Percentiles rank a stretch among this genome's conserved stretches.
Conservation (phyloP, 1,284 basidiomycete genomes). For the Melampsora occidentalis region DNA sequence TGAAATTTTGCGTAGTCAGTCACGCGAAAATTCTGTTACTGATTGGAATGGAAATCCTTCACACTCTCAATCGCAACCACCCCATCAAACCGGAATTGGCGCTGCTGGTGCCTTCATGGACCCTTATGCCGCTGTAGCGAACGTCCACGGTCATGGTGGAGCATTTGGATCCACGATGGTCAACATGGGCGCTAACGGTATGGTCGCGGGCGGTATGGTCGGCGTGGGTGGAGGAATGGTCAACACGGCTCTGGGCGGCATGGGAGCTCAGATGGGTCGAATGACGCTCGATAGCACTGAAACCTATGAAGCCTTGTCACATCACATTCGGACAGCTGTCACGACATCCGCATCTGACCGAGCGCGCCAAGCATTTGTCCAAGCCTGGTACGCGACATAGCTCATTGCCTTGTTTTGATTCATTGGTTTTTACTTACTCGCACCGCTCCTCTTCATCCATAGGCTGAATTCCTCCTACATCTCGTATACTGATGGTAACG, state of each 20-base stretch:
- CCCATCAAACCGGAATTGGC: slow-evolving; percentile 36
- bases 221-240: slow-evolving; percentile 24
- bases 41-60: slow-evolving; percentile 31
- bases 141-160: slow-evolving; percentile 35
- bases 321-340: slow-evolving; percentile 77
- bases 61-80: not conserved
- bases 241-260: slow-evolving; percentile 30
- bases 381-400: slow-evolving; percentile 66
- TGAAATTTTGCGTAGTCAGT: slow-evolving; percentile 28
- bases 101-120: slow-evolving; percentile 41
- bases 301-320: slow-evolving; percentile 74
- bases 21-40: slow-evolving; percentile 36
- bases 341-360: slow-evolving; percentile 81
- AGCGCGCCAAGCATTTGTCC: slow-evolving; percentile 83
- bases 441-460: slow-evolving; percentile 27
- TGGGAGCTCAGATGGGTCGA: slow-evolving; percentile 39
- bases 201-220: slow-evolving; percentile 15
- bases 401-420: not conserved
- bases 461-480: slow-evolving; percentile 83
- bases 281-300: slow-evolving; percentile 59
- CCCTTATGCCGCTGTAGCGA: slow-evolving; percentile 41
- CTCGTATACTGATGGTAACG: slow-evolving; percentile 83
- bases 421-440: not conserved
- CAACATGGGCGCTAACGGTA: not conserved
- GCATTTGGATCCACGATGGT: slow-evolving; percentile 13